These are phyloP conservation scores for Penicillium dipodomyicola DNA, from an alignment of 495 filamentous ascomycete genomes.

Conservation along the genomic window DNA sequence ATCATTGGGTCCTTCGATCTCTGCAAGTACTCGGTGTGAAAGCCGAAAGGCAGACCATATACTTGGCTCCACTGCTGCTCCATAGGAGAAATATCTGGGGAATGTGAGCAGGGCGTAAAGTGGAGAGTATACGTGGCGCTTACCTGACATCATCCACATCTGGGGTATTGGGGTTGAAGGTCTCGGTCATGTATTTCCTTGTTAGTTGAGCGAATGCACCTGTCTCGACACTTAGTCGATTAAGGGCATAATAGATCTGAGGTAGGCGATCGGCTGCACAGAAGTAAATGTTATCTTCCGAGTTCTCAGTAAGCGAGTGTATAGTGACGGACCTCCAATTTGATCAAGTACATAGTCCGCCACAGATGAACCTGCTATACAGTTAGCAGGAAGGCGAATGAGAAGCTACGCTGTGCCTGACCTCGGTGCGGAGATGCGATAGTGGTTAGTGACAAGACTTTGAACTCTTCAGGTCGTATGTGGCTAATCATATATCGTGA, in stretches of 20 bases:
- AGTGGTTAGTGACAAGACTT: slow-evolving; percentile 78
- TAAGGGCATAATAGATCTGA: slow-evolving; percentile 65
- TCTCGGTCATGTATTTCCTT: slow-evolving; percentile 70
- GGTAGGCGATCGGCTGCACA: slow-evolving; percentile 53
- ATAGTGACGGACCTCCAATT: slow-evolving; percentile 50
- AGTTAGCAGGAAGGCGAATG: slow-evolving; percentile 5
- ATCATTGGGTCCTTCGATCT: slow-evolving; percentile 81
- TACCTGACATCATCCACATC: slow-evolving; percentile 68
- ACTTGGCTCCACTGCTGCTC: slow-evolving; percentile 66
- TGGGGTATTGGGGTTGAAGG: slow-evolving; percentile 79
- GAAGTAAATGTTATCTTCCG: not conserved
- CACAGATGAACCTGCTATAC: slow-evolving; percentile 62
- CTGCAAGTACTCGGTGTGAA: slow-evolving; percentile 67
- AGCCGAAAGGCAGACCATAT: slow-evolving; percentile 72
- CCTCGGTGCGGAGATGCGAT: slow-evolving; percentile 86
- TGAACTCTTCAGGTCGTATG: slow-evolving; percentile 66
- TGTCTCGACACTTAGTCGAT: slow-evolving; percentile 67
- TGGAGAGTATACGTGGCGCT: slow-evolving; percentile 9
- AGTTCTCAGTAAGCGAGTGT: not conserved
- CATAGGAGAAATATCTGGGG: slow-evolving; percentile 82
- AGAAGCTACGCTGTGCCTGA: slow-evolving; percentile 10
- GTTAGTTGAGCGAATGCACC: slow-evolving; percentile 87
- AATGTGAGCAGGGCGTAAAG: not conserved
- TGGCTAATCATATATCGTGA: slow-evolving; percentile 88
- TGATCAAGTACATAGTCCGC: slow-evolving; percentile 78